phyloP scores from a whole-genome alignment of 1,139 yeast species.

The Neolecta irregularis region DNA sequence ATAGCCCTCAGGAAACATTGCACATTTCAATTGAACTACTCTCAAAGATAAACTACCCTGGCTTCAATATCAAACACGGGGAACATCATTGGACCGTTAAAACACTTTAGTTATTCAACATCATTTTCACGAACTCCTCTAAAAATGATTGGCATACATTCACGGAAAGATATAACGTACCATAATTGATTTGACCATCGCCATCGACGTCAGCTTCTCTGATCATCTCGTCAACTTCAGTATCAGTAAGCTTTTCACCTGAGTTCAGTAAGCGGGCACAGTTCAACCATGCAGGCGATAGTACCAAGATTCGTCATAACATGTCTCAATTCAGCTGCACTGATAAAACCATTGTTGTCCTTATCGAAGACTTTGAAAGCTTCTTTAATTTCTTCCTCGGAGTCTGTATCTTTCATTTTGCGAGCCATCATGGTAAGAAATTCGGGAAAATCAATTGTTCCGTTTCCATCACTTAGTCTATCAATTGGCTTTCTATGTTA shows the following conservation, averaged over 20 bases:
- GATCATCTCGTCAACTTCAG: constrained; percentile 93
- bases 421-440: constrained; percentile 80
- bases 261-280: too few species aligned
- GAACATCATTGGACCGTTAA: not conserved
- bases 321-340: constrained; percentile 90
- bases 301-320: constrained; percentile 89
- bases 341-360: constrained; percentile 92
- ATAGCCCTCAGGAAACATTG: too few species aligned
- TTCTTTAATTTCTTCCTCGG: constrained; percentile 91
- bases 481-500: too few species aligned
- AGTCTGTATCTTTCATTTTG: constrained; percentile 89
- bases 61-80: too few species aligned
- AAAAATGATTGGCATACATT: constrained; percentile 35
- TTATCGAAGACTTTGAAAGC: constrained; percentile 81
- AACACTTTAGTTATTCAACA: constrained; percentile 27
- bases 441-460: constrained; percentile 41
- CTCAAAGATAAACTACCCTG: too few species aligned
- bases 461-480: constrained; percentile 95
- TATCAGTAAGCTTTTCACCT: constrained; percentile 92
- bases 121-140: constrained; percentile 77
- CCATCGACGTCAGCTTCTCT: constrained; percentile 57
- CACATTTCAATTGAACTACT: too few species aligned
- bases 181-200: constrained; percentile 6
- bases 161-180: not conserved
- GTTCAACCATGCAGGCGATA: too few species aligned